Evolutionary conservation across 2,329 filamentous ascomycete genomes (phyloP).

Genomic region (Pleomassaria siparia): DNA sequence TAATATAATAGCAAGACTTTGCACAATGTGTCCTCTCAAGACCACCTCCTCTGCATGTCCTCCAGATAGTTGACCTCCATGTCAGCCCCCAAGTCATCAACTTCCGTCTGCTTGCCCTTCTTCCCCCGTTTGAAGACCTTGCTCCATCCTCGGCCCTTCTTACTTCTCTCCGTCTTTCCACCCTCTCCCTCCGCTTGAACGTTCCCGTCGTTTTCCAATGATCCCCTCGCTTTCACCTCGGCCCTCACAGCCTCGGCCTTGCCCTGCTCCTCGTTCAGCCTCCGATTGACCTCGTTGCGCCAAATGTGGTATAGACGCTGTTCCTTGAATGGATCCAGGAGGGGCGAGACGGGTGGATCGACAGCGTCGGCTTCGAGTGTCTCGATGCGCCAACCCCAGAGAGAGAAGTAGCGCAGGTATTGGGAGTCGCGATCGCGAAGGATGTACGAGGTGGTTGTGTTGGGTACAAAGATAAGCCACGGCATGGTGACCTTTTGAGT

Average conservation of each 20-base stretch:
- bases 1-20: neutral
- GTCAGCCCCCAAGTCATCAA: neutral
- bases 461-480: conserved; percentile 3
- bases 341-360: neutral
- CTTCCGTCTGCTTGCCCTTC: neutral
- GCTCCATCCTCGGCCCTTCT: neutral
- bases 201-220: neutral
- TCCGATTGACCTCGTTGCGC: neutral
- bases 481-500: conserved; percentile 3
- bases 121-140: neutral
- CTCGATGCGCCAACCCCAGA: conserved; percentile 5
- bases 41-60: neutral
- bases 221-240: neutral
- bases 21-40: too few relatives aligned
- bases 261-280: neutral
- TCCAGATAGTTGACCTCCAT: neutral
- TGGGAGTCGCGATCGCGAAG: conserved; percentile 3
- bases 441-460: neutral
- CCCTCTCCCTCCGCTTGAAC: neutral
- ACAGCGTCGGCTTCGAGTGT: neutral
- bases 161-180: neutral
- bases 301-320: neutral
- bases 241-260: neutral
- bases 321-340: neutral
- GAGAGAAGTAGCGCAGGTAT: conserved; percentile 3